Conservation (phyloP, 257 asterid species). For the Capsicum pubescens region DNA sequence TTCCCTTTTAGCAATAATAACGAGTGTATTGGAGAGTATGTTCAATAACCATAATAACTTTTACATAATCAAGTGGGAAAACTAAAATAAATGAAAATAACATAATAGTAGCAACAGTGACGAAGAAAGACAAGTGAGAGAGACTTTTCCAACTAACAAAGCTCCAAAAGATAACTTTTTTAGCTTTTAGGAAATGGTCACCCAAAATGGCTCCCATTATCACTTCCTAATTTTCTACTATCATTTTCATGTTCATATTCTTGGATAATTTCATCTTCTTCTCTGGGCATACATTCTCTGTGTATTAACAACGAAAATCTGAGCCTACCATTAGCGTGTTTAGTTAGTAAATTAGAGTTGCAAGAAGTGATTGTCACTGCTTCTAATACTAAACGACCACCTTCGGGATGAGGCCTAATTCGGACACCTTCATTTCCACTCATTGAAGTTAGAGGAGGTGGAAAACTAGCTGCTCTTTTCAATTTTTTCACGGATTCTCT, state of each 20-base stretch:
- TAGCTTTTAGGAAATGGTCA: constrained; percentile 61
- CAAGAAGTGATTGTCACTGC: constrained; percentile 46
- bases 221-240: constrained; percentile 43
- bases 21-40: constrained; percentile 14
- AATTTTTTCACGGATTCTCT: constrained; percentile 35
- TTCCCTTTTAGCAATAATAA: too few relatives aligned
- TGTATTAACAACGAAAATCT: constrained; percentile 49
- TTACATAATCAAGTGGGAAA: constrained; percentile 16
- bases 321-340: constrained; percentile 76
- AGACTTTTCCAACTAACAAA: not conserved
- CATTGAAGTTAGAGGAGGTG: constrained; percentile 79
- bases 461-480: constrained; percentile 40
- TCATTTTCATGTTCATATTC: not conserved
- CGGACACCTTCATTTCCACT: constrained; percentile 53
- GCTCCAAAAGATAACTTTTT: constrained; percentile 22
- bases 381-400: constrained; percentile 68
- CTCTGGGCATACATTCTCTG: constrained; percentile 18
- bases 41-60: constrained; percentile 55
- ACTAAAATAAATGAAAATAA: not conserved
- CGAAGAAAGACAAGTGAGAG: not conserved
- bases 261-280: not conserved
- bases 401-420: constrained; percentile 67
- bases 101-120: not conserved
- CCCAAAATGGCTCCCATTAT: constrained; percentile 52
- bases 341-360: constrained; percentile 48